Evolutionary conservation across 2,329 filamentous ascomycete species (phyloP), one percentile per base, ranked within the genome.

Genomic region (Cytospora chrysosperma): DNA sequence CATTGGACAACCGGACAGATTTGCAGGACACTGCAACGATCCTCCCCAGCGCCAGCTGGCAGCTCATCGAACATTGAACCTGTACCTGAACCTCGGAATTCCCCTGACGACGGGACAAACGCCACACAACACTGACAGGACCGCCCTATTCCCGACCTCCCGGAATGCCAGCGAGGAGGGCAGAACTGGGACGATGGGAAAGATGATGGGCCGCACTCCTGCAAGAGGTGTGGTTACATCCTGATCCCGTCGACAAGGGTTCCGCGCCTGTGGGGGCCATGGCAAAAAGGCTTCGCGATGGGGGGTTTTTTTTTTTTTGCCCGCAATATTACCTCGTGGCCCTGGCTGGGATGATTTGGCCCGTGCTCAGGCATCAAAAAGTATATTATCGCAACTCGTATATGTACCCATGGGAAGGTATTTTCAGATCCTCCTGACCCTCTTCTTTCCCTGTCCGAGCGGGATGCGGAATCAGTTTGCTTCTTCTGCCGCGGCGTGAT

Each of bases 281-380:
- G 26, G 34, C 30, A 47, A 32, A 47, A 52, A 43, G 19, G 54
- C 47, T 49, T 59, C 55, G 34, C 50, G 26, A 24, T 49, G 55
- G 43, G 49, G 54, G 58, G n/a, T n/a, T n/a, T n/a, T n/a, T n/a
- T n/a, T n/a, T n/a, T n/a, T n/a, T n/a, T n/a, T n/a, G n/a, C n/a
- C n/a, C n/a, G 61, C 61, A 47, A 59, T 34, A 19, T 59, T 19
- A 53, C 61, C 61, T 63, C 61, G 56, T 63, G 61, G 61, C 52
- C 28, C 24, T 27, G 56, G 53, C 57, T 58, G 55, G 34, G 50
- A 43, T 59, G 24, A 63, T n/a, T 54, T 63, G 61, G 61, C 56
- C 17, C 40, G 40, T 43, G 40, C 40, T 43, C n/a, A 43, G 7
- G 7, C 10, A 21, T 32, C 30, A 30, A 4, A 30, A 30, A 4